Conservation (phyloP, 108 stramenopile genomes). For the Schizochytrium sp. region DNA sequence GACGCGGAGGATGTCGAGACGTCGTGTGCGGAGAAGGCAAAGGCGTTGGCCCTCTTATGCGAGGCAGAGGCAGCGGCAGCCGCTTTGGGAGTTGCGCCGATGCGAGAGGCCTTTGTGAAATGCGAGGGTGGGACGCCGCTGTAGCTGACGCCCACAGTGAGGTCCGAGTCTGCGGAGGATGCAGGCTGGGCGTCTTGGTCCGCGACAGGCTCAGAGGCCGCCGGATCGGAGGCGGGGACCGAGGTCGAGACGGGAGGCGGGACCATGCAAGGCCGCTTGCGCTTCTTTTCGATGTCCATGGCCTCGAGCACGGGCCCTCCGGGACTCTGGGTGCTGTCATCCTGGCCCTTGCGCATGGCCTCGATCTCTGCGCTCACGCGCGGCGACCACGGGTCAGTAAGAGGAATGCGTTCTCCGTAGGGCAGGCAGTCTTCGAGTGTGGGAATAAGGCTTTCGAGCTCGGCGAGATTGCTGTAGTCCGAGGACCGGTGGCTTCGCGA, state of each 20-base stretch:
- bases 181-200: background rate
- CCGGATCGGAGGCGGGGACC: background rate
- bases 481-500: too few species aligned
- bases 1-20: too few species aligned
- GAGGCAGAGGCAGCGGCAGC: too few species aligned
- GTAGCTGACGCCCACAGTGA: too few species aligned
- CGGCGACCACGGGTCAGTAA: constrained; percentile 5
- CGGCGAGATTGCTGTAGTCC: background rate
- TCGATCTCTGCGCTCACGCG: background rate
- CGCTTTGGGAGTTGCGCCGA: too few species aligned
- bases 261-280: background rate
- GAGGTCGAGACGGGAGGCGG: background rate
- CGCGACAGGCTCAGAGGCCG: background rate
- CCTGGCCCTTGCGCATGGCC: background rate
- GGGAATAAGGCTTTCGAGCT: background rate
- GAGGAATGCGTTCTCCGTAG: background rate
- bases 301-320: background rate
- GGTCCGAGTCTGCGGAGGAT: too few species aligned
- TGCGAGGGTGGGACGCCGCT: too few species aligned
- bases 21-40: too few species aligned
- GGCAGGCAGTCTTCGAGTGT: background rate
- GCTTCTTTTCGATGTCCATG: background rate
- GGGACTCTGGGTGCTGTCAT: background rate
- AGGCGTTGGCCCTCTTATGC: too few species aligned
- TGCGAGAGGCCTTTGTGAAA: too few species aligned